Evolutionary conservation across 257 asterid species (phyloP).

Genomic region (Plantago ovata): DNA sequence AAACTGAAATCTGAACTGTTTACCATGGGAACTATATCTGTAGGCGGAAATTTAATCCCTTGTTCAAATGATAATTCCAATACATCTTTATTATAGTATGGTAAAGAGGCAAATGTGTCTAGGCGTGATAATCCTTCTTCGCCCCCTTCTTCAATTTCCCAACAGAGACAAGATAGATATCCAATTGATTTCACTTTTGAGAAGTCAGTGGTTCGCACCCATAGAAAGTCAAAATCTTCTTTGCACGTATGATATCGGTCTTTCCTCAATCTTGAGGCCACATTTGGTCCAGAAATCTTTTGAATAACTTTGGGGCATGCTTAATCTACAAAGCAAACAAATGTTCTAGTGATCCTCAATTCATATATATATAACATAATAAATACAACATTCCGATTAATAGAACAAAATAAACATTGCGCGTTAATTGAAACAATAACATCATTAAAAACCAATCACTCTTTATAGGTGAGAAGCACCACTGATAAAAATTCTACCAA

Average conservation of each 20-base stretch:
- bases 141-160: conserved; percentile 51
- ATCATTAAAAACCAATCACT: no score
- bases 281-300: conserved; percentile 61
- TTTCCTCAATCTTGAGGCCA: conserved; percentile 50
- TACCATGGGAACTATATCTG: conserved; percentile 63
- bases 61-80: conserved; percentile 41
- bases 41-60: conserved; percentile 31
- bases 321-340: conserved; percentile 41
- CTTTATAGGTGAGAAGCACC: no score
- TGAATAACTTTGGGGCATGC: conserved; percentile 73
- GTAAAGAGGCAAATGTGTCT: conserved; percentile 45
- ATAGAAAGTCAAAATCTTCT: conserved; percentile 62
- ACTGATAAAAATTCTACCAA: no score
- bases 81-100: conserved; percentile 36
- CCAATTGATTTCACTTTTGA: conserved; percentile 68
- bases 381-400: no score
- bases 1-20: conserved; percentile 32
- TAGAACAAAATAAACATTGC: no score
- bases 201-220: conserved; percentile 94
- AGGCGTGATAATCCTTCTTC: conserved; percentile 36
- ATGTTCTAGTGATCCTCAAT: no score
- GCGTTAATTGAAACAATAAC: no score
- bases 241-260: conserved; percentile 75
- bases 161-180: conserved; percentile 63
- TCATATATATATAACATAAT: no score